phyloP scores from a whole-genome alignment of 345 rosid genomes.

The Psidium friedrichsthalianum region DNA sequence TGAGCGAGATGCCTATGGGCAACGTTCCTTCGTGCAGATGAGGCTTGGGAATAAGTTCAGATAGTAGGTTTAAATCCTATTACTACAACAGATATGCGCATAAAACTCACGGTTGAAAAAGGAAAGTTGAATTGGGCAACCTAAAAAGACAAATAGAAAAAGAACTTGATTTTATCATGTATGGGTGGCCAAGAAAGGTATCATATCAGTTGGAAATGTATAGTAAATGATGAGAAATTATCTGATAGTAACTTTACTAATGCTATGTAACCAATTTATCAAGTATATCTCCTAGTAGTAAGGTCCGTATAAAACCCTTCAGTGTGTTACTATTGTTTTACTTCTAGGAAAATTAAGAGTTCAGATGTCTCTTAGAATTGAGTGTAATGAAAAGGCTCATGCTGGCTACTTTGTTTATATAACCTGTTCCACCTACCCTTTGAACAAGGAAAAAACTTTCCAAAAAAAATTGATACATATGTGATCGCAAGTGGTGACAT shows the following conservation, averaged over 20 bases:
- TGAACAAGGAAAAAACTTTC: not conserved
- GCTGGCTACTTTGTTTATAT: not conserved
- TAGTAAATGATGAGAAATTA: not conserved
- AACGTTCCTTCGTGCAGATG: not conserved
- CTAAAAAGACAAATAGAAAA: not conserved
- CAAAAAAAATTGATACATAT: not conserved
- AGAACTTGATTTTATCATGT: not conserved
- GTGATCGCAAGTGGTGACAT: not conserved
- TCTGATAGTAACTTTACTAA: not conserved
- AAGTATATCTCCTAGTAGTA: not conserved
- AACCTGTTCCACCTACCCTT: not conserved
- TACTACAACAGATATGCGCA: not conserved
- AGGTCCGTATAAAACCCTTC: not conserved
- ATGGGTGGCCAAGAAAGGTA: not conserved
- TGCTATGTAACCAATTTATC: not conserved
- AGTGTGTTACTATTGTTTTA: not conserved
- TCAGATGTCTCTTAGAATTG: not conserved
- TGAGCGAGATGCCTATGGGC: not conserved
- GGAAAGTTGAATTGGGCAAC: not conserved
- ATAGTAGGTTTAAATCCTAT: not conserved
- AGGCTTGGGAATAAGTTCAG: not conserved
- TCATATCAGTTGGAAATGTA: not conserved
- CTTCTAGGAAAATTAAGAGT: not conserved
- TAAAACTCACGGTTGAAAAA: not conserved
- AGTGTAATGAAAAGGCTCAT: not conserved